A percentile compares a stretch with the other conserved stretches of the same genome.
Evolutionary conservation across 2,329 filamentous ascomycete species (phyloP).

Genomic region (Pochonia chlamydosporia): DNA sequence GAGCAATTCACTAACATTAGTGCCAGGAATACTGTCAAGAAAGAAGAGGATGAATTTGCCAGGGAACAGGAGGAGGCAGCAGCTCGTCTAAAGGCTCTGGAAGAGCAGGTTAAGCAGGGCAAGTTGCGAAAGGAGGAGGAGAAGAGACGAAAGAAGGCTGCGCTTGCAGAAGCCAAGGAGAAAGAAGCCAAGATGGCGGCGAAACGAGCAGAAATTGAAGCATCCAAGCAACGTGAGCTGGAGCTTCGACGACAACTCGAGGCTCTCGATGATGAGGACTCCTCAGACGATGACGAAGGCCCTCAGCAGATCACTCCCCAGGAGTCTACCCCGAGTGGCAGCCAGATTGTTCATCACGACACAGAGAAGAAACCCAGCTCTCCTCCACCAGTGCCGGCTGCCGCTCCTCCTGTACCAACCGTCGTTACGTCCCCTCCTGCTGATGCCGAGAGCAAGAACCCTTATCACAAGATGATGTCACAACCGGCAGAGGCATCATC

Average conservation of each 20-base stretch:
- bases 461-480: constrained; percentile 86
- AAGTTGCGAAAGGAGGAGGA: constrained; percentile 97
- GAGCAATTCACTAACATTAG: constrained; percentile 19
- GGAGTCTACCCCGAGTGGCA: constrained; percentile 47
- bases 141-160: constrained; percentile 86
- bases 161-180: constrained; percentile 77
- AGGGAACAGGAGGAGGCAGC: constrained; percentile 75
- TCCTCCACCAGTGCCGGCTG: constrained; percentile 37
- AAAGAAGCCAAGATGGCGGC: constrained; percentile 80
- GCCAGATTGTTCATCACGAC: constrained; percentile 48
- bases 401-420: constrained; percentile 46
- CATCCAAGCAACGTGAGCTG: constrained; percentile 80
- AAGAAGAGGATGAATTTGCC: constrained; percentile 74
- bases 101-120: constrained; percentile 88
- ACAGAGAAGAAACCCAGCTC: constrained; percentile 46
- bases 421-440: constrained; percentile 48
- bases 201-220: constrained; percentile 86
- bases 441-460: constrained; percentile 82
- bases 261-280: constrained; percentile 64
- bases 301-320: constrained; percentile 63
- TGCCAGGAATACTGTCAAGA: constrained; percentile 62
- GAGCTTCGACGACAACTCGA: constrained; percentile 86
- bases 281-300: constrained; percentile 74
- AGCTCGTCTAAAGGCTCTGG: constrained; percentile 78
- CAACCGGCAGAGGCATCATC: constrained; percentile 54